These are phyloP conservation scores for Closterium sp. DNA, from an alignment of 139 green algal genomes.

Conservation along the genomic window DNA sequence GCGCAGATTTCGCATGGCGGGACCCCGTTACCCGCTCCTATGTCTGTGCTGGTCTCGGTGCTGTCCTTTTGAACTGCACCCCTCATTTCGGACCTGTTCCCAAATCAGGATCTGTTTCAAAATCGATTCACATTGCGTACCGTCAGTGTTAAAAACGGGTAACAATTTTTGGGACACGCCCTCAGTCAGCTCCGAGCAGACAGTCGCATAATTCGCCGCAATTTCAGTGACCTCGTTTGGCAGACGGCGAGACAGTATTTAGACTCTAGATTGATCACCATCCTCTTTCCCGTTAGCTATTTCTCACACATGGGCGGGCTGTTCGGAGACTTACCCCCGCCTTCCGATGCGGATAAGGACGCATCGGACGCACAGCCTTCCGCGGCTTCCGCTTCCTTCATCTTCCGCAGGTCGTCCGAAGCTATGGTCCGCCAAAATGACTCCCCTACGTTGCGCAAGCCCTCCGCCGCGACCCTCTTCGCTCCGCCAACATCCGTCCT, in stretches of 20 bases:
- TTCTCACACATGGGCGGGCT: neutral
- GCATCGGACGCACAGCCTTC: neutral
- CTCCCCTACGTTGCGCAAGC: conserved; percentile 13
- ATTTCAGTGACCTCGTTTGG: neutral
- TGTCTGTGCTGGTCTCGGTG: no score
- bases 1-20: no score
- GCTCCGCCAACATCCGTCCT: conserved; percentile 23
- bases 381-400: neutral
- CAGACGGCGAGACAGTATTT: neutral
- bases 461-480: conserved; percentile 11
- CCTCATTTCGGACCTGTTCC: no score
- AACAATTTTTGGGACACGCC: no score
- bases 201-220: no score
- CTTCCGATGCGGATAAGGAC: neutral
- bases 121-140: no score
- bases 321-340: neutral
- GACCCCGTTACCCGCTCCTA: no score
- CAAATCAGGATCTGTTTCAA: no score
- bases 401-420: neutral
- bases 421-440: conserved; percentile 13
- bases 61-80: no score
- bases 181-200: neutral
- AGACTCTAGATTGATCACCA: neutral
- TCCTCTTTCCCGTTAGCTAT: neutral
- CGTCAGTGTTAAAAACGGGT: no score